Base-by-base conservation (phyloP, 2,329 filamentous ascomycete species). In the Nigrospora oryzae region DNA sequence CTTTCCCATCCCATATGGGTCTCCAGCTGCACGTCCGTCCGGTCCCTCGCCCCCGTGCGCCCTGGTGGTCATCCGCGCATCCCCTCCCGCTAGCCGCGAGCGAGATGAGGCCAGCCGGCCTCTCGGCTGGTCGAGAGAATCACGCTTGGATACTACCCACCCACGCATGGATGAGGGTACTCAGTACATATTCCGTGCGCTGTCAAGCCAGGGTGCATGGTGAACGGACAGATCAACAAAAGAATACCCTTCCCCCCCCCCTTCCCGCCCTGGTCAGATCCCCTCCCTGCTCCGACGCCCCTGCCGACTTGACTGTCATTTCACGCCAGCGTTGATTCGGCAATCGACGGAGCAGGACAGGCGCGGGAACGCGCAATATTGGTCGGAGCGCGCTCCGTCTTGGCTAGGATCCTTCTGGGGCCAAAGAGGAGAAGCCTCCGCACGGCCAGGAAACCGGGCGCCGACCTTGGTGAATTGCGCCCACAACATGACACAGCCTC, bases 311-410 rank as follows among this genome's bases (percentile, higher is more conserved):
- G 23, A 28, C 23, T 10, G 23, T 15, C 15, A 12, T n/a, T 14
- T 28, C 23, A 7, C n/a, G 3, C 33, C 28, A 40, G 28, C 33
- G 23, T 7, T 7, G 23, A 28, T 28, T 28, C 23, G 23, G 23
- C 23, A 28, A 28, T 10, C 2, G 23, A 28, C 23, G 23, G 23
- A 28, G 23, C 17, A 33, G 30, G 30, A 40, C 38, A 32, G 38
- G 31, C 33, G 30, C 30, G 33, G 38, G 17, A 19, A 40, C 15
- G 11, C 30, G n/a, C 33, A 33, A 40, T 33, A 41, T 34, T 41
- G 39, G 39, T 41, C 39, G 39, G 39, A 41, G 39, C 31, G 31
- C 34, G 39, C 39, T 41, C 39, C 39, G 39, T 34, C 39, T 41
- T 41, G 39, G 39, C 39, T 41, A 31, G 39, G 34, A 7, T 23